Evolutionary conservation across 352 stramenopile genomes (phyloP).

Genomic region (Globisporangium mamillatum): DNA sequence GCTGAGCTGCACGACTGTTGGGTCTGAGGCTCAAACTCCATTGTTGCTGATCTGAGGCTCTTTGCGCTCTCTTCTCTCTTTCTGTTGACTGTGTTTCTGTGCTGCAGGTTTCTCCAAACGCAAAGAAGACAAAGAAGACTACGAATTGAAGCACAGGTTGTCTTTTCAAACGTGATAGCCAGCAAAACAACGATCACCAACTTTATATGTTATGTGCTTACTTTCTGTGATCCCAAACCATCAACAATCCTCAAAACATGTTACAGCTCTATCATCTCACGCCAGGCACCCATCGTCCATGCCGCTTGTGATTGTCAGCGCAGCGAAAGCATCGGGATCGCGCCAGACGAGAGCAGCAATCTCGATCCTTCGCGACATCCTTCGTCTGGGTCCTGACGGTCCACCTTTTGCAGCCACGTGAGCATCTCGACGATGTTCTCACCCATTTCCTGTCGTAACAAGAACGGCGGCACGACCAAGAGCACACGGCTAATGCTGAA

Average conservation of each 20-base stretch:
- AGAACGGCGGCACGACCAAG: conserved; percentile 49
- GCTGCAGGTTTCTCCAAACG: conserved; percentile 8
- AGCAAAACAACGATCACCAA: background rate
- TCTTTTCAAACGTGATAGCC: background rate
- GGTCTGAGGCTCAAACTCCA: too few species aligned
- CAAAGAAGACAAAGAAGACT: conserved; percentile 20
- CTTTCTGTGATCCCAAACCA: background rate
- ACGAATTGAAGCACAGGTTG: background rate
- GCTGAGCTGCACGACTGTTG: background rate
- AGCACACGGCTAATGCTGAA: conserved; percentile 73
- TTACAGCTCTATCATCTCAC: background rate
- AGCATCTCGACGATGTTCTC: conserved; percentile 42
- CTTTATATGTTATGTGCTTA: background rate
- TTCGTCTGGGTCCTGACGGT: conserved; percentile 48
- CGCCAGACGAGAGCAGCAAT: conserved; percentile 49
- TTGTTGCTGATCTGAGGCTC: background rate
- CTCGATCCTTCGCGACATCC: conserved; percentile 64
- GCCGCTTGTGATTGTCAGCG: background rate
- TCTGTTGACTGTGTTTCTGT: background rate
- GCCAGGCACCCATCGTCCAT: too few species aligned
- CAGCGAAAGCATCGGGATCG: conserved; percentile 30
- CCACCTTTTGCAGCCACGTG: conserved; percentile 51
- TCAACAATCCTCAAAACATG: background rate
- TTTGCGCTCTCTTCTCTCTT: background rate
- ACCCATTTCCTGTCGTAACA: conserved; percentile 56